These are phyloP conservation scores for Coniochaeta hoffmannii DNA, from an alignment of 2,329 filamentous ascomycete genomes.

Conservation along the genomic window DNA sequence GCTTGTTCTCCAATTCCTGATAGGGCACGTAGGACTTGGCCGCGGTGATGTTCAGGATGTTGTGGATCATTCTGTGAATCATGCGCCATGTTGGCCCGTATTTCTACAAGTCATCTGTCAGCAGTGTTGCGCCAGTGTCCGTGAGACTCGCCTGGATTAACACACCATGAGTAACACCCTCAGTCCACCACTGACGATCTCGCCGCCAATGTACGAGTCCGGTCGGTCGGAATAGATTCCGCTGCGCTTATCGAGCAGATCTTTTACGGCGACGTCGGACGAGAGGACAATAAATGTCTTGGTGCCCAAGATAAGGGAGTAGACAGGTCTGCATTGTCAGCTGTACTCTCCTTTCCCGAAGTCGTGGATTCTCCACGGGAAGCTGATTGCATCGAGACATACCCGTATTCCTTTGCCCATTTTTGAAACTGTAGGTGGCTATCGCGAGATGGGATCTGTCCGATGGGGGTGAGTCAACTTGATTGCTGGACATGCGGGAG, in stretches of 20 bases:
- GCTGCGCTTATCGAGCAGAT: constrained; percentile 8
- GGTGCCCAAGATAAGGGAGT: constrained; percentile 9
- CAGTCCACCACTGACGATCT: constrained; percentile 2
- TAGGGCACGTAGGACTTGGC: constrained; percentile 41
- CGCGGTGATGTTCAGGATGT: constrained; percentile 33
- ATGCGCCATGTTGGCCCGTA: neutral
- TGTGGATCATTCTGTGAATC: neutral
- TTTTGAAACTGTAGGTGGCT: constrained; percentile 7
- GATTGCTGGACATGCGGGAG: neutral
- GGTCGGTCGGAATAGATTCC: constrained; percentile 7
- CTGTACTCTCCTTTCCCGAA: neutral
- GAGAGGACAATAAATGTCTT: constrained; percentile 5
- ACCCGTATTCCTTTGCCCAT: constrained; percentile 8
- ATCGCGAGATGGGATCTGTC: constrained; percentile 6
- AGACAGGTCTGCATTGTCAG: constrained; percentile 2
- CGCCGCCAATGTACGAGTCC: constrained; percentile 4
- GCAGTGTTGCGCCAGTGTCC: neutral
- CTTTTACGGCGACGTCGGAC: constrained; percentile 5
- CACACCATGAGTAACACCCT: constrained; percentile 5
- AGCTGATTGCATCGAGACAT: neutral
- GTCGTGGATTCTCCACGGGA: neutral
- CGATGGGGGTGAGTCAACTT: neutral
- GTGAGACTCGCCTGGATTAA: neutral
- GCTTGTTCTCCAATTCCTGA: constrained; percentile 45
- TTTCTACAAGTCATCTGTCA: neutral